phyloP scores from a whole-genome alignment of 2,329 filamentous ascomycete species.

The Ceratocystis colombiana region DNA sequence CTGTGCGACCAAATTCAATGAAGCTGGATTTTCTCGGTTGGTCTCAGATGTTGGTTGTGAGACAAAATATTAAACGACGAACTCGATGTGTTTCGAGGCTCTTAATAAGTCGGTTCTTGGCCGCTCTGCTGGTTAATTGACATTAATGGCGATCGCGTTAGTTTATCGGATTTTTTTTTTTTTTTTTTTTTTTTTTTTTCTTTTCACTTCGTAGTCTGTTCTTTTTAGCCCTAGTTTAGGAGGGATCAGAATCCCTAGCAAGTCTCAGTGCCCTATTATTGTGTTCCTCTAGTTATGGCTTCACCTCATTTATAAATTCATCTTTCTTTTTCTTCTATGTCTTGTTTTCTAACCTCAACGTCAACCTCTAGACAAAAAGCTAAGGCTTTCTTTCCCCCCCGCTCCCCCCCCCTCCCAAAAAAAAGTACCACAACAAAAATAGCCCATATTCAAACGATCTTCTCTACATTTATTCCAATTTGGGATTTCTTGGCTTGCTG shows the following conservation, averaged over 20 bases:
- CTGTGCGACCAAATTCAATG: conserved; percentile 1
- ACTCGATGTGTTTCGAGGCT: conserved; percentile 4
- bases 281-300: background rate
- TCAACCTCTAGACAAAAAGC: no score
- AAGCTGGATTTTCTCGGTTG: conserved; percentile 4
- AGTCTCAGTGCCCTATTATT: background rate
- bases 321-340: no score
- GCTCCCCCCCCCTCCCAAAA: no score
- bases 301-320: no score
- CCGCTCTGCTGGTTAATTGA: background rate
- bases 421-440: no score
- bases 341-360: no score
- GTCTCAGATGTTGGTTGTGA: conserved; percentile 7
- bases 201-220: background rate
- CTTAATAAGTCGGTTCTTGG: background rate
- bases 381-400: no score
- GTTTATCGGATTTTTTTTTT: background rate
- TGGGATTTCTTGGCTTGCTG: no score
- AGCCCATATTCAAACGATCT: no score
- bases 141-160: background rate
- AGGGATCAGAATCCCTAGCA: background rate
- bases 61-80: conserved; percentile 12
- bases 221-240: background rate
- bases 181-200: background rate
- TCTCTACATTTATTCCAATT: no score